phyloP scores from a whole-genome alignment of 1,284 basidiomycete species.

The Pisolithus thermaeus region DNA sequence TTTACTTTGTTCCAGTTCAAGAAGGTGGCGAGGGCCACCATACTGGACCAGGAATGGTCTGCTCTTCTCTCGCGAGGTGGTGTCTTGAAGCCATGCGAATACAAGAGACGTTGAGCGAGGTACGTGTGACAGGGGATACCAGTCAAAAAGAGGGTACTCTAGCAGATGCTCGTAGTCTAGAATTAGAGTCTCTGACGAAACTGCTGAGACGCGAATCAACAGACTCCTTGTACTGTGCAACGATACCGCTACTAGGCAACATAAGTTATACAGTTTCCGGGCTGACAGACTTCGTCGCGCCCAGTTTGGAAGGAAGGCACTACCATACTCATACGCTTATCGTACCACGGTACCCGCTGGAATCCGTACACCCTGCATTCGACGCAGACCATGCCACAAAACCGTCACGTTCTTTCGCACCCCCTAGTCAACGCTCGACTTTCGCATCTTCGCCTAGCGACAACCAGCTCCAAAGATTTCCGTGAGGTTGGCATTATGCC shows the following conservation, averaged over 20 bases:
- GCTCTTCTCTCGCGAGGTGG: slow-evolving; percentile 54
- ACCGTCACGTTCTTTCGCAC: slow-evolving; percentile 58
- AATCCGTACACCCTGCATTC: neutral
- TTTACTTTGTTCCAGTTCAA: slow-evolving; percentile 85
- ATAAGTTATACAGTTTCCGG: too few relatives aligned
- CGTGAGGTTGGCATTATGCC: slow-evolving; percentile 51
- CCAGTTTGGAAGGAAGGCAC: neutral
- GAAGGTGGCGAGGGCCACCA: slow-evolving; percentile 50
- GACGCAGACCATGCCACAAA: slow-evolving; percentile 15
- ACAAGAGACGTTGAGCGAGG: slow-evolving; percentile 76
- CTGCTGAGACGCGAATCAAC: too few relatives aligned
- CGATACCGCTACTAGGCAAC: too few relatives aligned
- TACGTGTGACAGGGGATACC: neutral
- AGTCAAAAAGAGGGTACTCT: neutral
- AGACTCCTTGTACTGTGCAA: too few relatives aligned
- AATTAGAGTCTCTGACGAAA: too few relatives aligned
- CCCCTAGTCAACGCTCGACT: slow-evolving; percentile 70
- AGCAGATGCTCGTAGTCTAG: neutral
- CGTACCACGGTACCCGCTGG: neutral
- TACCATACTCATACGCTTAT: neutral
- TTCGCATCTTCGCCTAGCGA: slow-evolving; percentile 60
- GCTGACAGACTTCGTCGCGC: neutral
- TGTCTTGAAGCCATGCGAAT: slow-evolving; percentile 89
- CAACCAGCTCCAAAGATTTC: slow-evolving; percentile 70
- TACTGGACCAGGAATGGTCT: slow-evolving; percentile 60